Evolutionary conservation across 768 basidiomycete genomes (phyloP), one percentile per base, ranked within the genome.

Genomic region (Clitopilus passeckerianus): DNA sequence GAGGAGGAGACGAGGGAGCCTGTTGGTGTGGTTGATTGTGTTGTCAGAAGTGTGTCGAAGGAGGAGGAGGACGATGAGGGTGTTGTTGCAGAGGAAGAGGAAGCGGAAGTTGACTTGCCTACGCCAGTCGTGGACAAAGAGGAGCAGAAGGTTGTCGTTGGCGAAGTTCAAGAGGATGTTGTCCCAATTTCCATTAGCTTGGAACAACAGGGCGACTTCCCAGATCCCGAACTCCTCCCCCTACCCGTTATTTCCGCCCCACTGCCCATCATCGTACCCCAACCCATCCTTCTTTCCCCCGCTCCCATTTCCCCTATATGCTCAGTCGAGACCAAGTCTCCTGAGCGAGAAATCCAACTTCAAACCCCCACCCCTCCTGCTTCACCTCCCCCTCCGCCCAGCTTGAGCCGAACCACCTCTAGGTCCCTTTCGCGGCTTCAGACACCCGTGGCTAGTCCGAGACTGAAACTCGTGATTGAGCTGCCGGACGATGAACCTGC

Each of bases 281-380:
- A 80, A 77, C 4, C 78, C 77, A 2, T 77, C 77, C 1, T 76
- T 74, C 6, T 79, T 77, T 9, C 78, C 78, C 0, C 77, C 61
- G 57, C 58, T 35, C 1, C 33, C 34, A 6, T 34, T 20, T 23
- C 5, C 34, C 20, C 53, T 9, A 23, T 53, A 7, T 43, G 59
- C 20, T 58, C 41, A 14, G 56, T 59, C 14, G 20, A 50, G 16
- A 5, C 46, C 15, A 22, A n/a, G 46, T 50, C 44, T 23, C 22
- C 50, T 20, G 18, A n/a, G 7, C 46, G 30, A 14, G 58, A 53
- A 12, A 33, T 60, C 5, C 61, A 60, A 33, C 65, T 65, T 2
- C 78, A 80, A 58, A 78, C 69, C 12, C 78, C 77, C 7, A 80
- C 78, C 3, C 78, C 78, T 1, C 78, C 78, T 1, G 77, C 75